Base-by-base conservation (phyloP, 257 asterid genomes). In the Lantana camara region DNA sequence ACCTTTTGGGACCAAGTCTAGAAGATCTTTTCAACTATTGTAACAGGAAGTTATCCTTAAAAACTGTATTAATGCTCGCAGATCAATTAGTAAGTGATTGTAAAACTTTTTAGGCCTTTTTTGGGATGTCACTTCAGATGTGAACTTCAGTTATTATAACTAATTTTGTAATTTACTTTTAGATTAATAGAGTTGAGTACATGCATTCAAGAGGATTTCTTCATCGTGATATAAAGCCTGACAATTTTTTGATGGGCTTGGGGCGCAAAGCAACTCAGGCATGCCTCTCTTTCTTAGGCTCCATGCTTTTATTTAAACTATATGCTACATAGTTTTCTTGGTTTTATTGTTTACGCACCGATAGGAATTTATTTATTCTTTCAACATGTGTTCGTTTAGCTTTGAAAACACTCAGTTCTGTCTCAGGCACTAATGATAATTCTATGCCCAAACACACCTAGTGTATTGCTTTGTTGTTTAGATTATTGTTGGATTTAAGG, bases 221-320 rank as follows among this genome's bases (percentile, higher is more conserved):
- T 79, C 98, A 91, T 71, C 96, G 98, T 50, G 96, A 89, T 75
- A 86, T 91, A 77, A 91, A 91, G 87, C 98, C 98, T 32, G 96
- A 89, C 77, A 89, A 86, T 63, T 91, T 89, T 72, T 76, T 89
- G 72, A 91, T 91, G 98, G 98, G 98, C 72, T 80, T 91, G 75
- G 95, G 98, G 22, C 95, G 98, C 81, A 91, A 89, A 83, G 98
- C 98, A 52, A 91, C 89, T 71, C 98, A 91, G 92, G 98, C 85
- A 63, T 50, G 78, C 47, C 27, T 73, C 53, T 63, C 30, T 57
- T 23, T 58, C 67, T 71, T 42, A 59, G 67, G 27, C 47, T 58
- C 72, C 62, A 45, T 60, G 56, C 21, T 15, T n/a, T n/a, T 50
- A 58, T 68, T 68, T 63, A 21, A 56, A 57, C 42, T 35, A 9